Evolutionary conservation across 805 yeast species (phyloP).

Genomic region (Lachancea mirantina): DNA sequence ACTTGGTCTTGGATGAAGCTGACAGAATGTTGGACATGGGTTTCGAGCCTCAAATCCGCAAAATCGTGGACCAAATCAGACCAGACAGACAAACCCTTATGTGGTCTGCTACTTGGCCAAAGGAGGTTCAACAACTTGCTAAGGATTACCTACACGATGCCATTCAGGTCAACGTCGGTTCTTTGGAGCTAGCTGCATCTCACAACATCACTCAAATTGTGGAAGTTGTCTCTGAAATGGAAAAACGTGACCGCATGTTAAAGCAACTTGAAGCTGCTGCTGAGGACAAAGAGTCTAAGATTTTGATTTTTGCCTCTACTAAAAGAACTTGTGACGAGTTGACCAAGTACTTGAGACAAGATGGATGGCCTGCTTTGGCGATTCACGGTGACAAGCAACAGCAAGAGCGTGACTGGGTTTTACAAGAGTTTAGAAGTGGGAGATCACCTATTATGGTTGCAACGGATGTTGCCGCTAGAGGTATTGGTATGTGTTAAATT

Average conservation of each 20-base stretch:
- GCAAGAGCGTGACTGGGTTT: constrained; percentile 98
- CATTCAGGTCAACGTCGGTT: constrained; percentile 95
- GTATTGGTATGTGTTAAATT: constrained; percentile 79
- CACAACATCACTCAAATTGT: constrained; percentile 92
- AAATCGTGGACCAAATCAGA: constrained; percentile 95
- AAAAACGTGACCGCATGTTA: constrained; percentile 84
- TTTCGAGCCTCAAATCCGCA: constrained; percentile 98
- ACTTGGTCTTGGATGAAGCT: constrained; percentile 96
- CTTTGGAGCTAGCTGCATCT: constrained; percentile 91
- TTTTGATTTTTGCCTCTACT: constrained; percentile 88
- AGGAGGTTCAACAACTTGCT: constrained; percentile 90
- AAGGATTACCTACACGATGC: constrained; percentile 87
- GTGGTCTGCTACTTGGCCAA: constrained; percentile 99
- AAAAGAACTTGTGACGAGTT: constrained; percentile 97
- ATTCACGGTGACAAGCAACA: constrained; percentile 98
- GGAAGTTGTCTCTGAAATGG: constrained; percentile 85
- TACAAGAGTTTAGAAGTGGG: constrained; percentile 86
- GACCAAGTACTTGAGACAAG: constrained; percentile 83
- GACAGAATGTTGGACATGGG: constrained; percentile 99
- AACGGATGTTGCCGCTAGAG: constrained; percentile 99
- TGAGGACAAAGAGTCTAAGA: constrained; percentile 61
- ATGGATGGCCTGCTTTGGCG: constrained; percentile 98
- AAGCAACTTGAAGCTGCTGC: constrained; percentile 81
- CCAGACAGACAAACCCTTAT: constrained; percentile 98
- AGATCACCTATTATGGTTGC: constrained; percentile 97